phyloP scores from a whole-genome alignment of 148 eudicot genomes.

The Nyssa sinensis region DNA sequence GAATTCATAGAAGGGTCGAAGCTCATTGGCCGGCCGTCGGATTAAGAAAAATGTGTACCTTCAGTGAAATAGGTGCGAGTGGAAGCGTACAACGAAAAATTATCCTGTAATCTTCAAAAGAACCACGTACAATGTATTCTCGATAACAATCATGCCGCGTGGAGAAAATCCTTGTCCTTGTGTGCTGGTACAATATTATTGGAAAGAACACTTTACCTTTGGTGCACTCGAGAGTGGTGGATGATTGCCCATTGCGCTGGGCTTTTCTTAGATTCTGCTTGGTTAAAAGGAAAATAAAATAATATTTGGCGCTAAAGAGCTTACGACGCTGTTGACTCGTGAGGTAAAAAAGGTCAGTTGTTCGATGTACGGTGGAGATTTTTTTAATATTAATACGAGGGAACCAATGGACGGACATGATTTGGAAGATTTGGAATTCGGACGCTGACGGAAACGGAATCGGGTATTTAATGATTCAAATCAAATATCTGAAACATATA shows the following conservation, averaged over 20 bases:
- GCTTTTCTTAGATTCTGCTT: not conserved
- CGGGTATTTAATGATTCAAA: too few relatives aligned
- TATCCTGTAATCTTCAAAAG: too few relatives aligned
- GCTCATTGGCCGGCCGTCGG: constrained; percentile 16
- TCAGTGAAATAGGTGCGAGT: not conserved
- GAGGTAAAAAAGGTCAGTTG: not conserved
- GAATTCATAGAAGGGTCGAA: constrained; percentile 34
- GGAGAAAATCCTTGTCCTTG: not conserved
- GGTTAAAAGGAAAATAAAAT: not conserved
- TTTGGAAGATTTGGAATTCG: not conserved
- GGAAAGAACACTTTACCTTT: not conserved
- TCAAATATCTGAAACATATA: too few relatives aligned
- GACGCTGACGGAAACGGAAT: too few relatives aligned
- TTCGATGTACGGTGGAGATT: not conserved
- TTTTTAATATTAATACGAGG: not conserved
- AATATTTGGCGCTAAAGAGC: not conserved
- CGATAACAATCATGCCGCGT: not conserved
- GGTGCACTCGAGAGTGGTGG: not conserved
- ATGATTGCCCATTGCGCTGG: not conserved
- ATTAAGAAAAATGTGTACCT: constrained; percentile 10
- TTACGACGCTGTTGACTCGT: not conserved
- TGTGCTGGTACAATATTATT: not conserved
- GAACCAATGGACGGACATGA: not conserved
- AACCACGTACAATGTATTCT: too few relatives aligned
- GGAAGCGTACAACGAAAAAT: too few relatives aligned